Percentiles rank a stretch among this genome's conserved stretches.
Evolutionary conservation across 2,329 filamentous ascomycete species (phyloP).

Genomic region (Monilinia aucupariae): DNA sequence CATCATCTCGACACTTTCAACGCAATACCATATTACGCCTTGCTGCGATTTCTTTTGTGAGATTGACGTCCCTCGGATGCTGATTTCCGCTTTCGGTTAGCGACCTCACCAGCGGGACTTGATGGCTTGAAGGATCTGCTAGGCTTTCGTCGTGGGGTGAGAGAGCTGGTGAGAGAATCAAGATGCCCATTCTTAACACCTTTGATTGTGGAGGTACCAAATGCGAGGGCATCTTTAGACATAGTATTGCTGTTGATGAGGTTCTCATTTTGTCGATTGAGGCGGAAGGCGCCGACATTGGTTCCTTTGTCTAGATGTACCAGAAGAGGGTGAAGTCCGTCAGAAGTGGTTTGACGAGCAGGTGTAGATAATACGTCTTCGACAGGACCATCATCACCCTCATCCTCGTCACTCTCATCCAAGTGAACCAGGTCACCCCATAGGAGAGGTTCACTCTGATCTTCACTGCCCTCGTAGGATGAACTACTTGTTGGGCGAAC

Average conservation of each 20-base stretch:
- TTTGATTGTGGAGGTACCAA: constrained; percentile 54
- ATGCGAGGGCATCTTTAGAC: constrained; percentile 57
- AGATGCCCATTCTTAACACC: constrained; percentile 63
- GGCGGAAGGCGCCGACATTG: constrained; percentile 71
- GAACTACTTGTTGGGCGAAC: constrained; percentile 45
- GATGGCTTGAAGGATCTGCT: constrained; percentile 18
- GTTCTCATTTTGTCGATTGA: constrained; percentile 53
- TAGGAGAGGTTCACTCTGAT: constrained; percentile 68
- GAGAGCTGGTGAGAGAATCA: constrained; percentile 59
- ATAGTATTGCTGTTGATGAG: constrained; percentile 50
- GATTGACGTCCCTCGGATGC: constrained; percentile 25
- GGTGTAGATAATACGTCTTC: constrained; percentile 41
- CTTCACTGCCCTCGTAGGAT: constrained; percentile 45
- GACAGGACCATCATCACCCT: constrained; percentile 2
- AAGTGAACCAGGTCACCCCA: constrained; percentile 50
- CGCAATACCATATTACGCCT: neutral
- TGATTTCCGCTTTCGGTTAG: constrained; percentile 29
- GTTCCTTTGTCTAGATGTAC: constrained; percentile 57
- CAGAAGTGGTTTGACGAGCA: constrained; percentile 44
- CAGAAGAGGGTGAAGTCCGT: constrained; percentile 49
- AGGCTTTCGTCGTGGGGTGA: constrained; percentile 57
- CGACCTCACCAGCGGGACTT: constrained; percentile 27
- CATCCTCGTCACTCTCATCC: constrained; percentile 16
- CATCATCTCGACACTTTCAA: neutral
- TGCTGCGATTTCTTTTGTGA: constrained; percentile 31